Evolutionary conservation across 1,284 basidiomycete species (phyloP), one percentile per base, ranked within the genome.

Genomic region (Ustilago loliicola): DNA sequence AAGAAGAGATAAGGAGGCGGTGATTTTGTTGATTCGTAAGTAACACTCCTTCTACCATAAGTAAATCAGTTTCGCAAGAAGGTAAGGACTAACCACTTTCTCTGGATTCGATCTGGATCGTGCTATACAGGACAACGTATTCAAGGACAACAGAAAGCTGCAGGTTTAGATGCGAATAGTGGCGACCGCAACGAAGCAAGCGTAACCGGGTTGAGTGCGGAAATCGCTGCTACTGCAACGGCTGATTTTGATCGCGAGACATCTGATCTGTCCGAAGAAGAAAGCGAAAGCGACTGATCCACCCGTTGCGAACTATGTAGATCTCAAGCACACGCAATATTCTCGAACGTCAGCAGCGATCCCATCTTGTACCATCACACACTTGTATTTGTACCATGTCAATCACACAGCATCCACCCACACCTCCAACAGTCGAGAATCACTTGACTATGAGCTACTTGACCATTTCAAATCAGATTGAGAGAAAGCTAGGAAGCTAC

Each of bases 21-120:
- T 97, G 72, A 93, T 96, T 80, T 93, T 92, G 7, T 90, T 98
- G 25, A 98, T 98, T 83, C 92, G 96, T 96, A 60, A 55, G 71
- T 59, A n/a, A 40, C 69, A 70, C 66, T 79, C 62, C 51, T 25
- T 54, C 25, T 60, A 19, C 40, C 30, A 15, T 38, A 38, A 3
- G 9, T 8, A 8, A 15, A 6, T 21, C 30, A 25, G 19, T 4
- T 25, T 19, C 25, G n/a, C 21, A 40, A 21, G 11, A 10, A 4
- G 25, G 21, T n/a, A n/a, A n/a, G n/a, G n/a, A n/a, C 51, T 53
- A 32, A 53, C 30, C 1, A n/a, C 17, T 10, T 8, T 53, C 25
- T 25, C 6, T 30, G 3, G 27, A 17, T n/a, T 11, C 9, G n/a
- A 40, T 27, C 5, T 15, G 15, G 32, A n/a, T n/a, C n/a, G n/a